These are phyloP conservation scores for Tolypocladium pustulatum DNA, from an alignment of 2,329 filamentous ascomycete species.

Conservation along the genomic window DNA sequence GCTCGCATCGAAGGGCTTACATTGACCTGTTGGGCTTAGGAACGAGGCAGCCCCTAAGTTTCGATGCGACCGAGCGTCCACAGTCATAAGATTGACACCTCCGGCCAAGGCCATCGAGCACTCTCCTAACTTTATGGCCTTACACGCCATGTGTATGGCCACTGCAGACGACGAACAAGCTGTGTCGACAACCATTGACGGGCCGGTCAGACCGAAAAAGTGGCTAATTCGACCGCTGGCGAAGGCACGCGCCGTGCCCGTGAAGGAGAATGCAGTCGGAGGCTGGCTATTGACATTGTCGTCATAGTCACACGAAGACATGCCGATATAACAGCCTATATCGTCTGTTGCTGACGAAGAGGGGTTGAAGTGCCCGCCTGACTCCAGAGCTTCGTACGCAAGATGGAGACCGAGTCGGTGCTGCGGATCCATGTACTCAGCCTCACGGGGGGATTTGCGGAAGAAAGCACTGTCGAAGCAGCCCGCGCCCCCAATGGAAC, in stretches of 20 bases:
- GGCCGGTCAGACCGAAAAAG: slow-evolving; percentile 24
- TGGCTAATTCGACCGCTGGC: slow-evolving; percentile 21
- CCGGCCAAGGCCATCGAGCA: slow-evolving; percentile 23
- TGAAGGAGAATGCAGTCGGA: slow-evolving; percentile 19
- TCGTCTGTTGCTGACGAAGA: neutral
- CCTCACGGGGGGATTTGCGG: slow-evolving; percentile 14
- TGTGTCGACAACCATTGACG: slow-evolving; percentile 21
- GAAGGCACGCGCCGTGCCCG: slow-evolving; percentile 21
- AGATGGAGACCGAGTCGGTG: slow-evolving; percentile 21
- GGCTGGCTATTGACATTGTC: slow-evolving; percentile 13
- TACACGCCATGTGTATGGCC: slow-evolving; percentile 21
- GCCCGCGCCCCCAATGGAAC: slow-evolving; percentile 9
- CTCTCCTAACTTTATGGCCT: slow-evolving; percentile 16
- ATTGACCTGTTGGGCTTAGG: slow-evolving; percentile 15
- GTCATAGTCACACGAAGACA: slow-evolving; percentile 11
- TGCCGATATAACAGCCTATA: slow-evolving; percentile 16
- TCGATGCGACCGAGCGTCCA: slow-evolving; percentile 8
- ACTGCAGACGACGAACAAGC: slow-evolving; percentile 26
- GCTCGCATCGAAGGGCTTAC: slow-evolving; percentile 14
- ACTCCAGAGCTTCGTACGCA: slow-evolving; percentile 21
- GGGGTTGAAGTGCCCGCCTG: slow-evolving; percentile 7
- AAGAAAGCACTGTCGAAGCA: slow-evolving; percentile 18
- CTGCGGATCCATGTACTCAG: slow-evolving; percentile 20
- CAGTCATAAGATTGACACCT: slow-evolving; percentile 26
- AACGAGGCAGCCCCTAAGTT: slow-evolving; percentile 11